Evolutionary conservation across 352 stramenopile genomes (phyloP), one percentile per base, ranked within the genome.

Genomic region (Aphanomyces stellatus): DNA sequence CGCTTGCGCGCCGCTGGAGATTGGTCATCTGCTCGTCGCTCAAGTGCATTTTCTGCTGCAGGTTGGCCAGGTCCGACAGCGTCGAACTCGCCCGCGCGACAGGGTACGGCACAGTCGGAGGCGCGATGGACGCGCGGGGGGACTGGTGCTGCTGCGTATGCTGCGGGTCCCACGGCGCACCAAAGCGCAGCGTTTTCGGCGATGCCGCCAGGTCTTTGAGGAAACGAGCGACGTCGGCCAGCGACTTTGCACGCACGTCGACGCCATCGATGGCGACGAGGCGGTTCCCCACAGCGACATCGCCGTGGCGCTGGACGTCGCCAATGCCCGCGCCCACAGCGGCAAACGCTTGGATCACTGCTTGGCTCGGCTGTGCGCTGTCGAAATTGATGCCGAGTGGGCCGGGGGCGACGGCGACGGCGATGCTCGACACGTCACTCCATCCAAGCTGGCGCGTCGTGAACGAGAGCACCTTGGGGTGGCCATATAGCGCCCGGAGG

Each of bases 391-490:
- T 70, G 2, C 72, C 74, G 13, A 79, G 60, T 1, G 65, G 73
- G 11, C 71, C 72, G 24, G 57, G 66, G 6, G 63, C 66, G 19
- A 76, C 67, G 5, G 61, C 40, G 17, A 80, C 62, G 22, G 57
- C 43, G 37, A 64, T 65, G 34, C 72, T 51, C 57, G 28, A 27
- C 69, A 75, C 1, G 79, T 30, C 74, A 85, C 79, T 2, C 51
- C 28, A 2, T 75, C 55, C 57, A 85, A 82, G n/a, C n/a, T n/a
- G n/a, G n/a, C n/a, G n/a, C 22, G 71, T 76, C 4, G 51, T 79
- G 67, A 88, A 88, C 0, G 80, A 81, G 46, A 88, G 84, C 10
- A 76, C 62, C 24, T 88, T 87, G 31, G 80, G 77, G 48, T 85
- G 72, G 1, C 27, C 46, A 17, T 67, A 59, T 11, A 88, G 65